Base-by-base conservation (phyloP, 2,329 filamentous ascomycete species). In the Stachybotrys elegans region DNA sequence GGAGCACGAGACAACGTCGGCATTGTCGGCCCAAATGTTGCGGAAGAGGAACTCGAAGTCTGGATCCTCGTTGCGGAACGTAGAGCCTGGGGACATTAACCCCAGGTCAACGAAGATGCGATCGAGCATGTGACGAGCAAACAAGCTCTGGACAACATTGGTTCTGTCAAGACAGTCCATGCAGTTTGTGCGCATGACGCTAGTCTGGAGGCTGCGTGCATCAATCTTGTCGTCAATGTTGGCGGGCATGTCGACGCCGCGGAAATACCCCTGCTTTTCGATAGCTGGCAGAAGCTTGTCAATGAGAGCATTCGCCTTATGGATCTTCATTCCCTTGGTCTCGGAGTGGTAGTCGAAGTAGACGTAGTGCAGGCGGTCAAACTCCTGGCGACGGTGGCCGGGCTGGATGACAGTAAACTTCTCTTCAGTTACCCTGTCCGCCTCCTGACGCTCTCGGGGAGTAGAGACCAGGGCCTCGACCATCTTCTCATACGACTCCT, bases 311-410 rank as follows among this genome's bases (percentile, higher is more conserved):
- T 92, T 84, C 0, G 92, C 91, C 40, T 91, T 88, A 63, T 98
- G 85, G 87, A 93, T 95, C 59, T 87, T 83, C 57, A 96, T 76
- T 29, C 92, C 92, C 68, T 96, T 96, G 40, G 94, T 98, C 69
- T 98, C 93, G 59, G 85, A 90, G 71, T 98, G 94, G 65, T 94
- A 98, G 69, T 98, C 93, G 61, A 98, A 98, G 71, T 97, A 98
- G 56, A 97, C 70, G 65, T 98, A 98, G 69, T 98, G 92, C 36
- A 98, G 71, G 36, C 84, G 84, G 63, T 96, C 91, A 63, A 86
- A 87, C 50, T 83, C 73, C 50, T 86, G 65, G 40, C 51, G 78
- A 46, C 72, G 71, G 39, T 71, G 71, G 37, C 79, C 69, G 56
- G 73, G 73, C 59, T 95, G 86, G 50, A 95, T 80, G 22, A 84